A percentile compares a stretch with the other conserved stretches of the same genome.
phyloP scores from a whole-genome alignment of 306 rosid genomes.

The Lotus japonicus region DNA sequence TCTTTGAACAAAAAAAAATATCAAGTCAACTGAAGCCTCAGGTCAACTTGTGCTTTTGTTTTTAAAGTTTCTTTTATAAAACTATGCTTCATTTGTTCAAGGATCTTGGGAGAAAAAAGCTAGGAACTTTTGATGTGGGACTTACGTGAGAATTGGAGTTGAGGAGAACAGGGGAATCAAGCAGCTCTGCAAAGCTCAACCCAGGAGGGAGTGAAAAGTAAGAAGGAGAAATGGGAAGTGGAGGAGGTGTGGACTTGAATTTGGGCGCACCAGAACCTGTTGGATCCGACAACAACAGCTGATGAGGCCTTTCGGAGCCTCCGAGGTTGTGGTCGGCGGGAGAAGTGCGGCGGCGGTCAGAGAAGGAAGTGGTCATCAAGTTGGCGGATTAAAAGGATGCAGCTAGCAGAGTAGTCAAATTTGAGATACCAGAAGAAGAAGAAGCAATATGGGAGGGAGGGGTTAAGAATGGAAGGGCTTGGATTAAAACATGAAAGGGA shows the following conservation, averaged over 20 bases:
- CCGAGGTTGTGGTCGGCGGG: slow-evolving; percentile 19
- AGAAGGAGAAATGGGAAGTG: slow-evolving; percentile 67
- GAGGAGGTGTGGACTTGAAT: slow-evolving; percentile 79
- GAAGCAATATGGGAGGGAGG: neutral
- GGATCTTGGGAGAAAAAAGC: no score
- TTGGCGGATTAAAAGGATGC: slow-evolving; percentile 30
- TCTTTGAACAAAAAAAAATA: no score
- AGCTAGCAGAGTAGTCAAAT: slow-evolving; percentile 27
- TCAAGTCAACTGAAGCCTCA: neutral
- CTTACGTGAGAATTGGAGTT: slow-evolving; percentile 61
- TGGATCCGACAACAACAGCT: slow-evolving; percentile 36
- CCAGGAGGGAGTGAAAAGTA: slow-evolving; percentile 72
- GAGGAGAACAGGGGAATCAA: slow-evolving; percentile 89
- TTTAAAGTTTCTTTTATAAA: no score
- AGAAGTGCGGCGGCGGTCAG: slow-evolving; percentile 60
- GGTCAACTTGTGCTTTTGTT: no score
- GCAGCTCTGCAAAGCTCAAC: slow-evolving; percentile 75
- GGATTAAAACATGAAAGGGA: neutral
- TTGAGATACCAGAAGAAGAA: neutral
- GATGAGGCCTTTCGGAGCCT: slow-evolving; percentile 4
- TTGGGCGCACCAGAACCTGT: slow-evolving; percentile 62
- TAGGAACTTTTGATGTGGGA: no score
- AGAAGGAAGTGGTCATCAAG: slow-evolving; percentile 64
- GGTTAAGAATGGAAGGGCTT: neutral
- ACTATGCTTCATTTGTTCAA: no score